Base-by-base conservation (phyloP, 352 stramenopile species). In the Pythium chondricola region DNA sequence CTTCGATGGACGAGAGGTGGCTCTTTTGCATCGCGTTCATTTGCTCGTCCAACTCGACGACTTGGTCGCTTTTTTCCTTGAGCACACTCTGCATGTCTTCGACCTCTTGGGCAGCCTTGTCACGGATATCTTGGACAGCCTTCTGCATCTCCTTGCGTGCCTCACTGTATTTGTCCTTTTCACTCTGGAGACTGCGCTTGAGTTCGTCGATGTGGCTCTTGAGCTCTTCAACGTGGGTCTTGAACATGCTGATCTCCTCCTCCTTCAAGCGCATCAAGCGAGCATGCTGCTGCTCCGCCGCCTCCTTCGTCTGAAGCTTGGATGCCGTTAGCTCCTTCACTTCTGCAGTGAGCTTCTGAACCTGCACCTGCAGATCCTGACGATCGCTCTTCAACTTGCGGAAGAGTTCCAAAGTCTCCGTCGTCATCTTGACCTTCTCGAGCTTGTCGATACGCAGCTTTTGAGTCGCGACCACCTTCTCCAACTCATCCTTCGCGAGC, bases 351-450 rank as follows among this genome's bases (percentile, higher is more conserved):
- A 65, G 26, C 29, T 54, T 54, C 32, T 68, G 43, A 21, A 82
- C 76, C 31, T 69, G 71, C 3, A 51, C 18, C 29, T 82, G 67
- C 25, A 89, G 59, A 21, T 72, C 58, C 22, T 73, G 40, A 20
- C 78, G 73, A 41, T 82, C 69, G 22, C 57, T 65, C 63, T 86
- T 87, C 35, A 89, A 36, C 47, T 73, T 84, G 3, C 65, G 74
- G 61, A 87, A 90, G 35, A 88, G 38, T 36, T 85, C 68, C 21
- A 86, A 58, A 18, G 63, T 86, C 27, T 85, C 75, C 0, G 62
- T 88, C 7, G 78, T 90, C 78, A 90, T 90, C 61, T 90, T 90
- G 17, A 88, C 75, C 56, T 85, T 81, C 29, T 90, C 78, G 29
- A 90, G 66, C 56, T 87, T 88, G 31, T 84, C 74, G 22, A 90